Conservation (phyloP, 352 stramenopile genomes). For the Phytophthora ohioensis region DNA sequence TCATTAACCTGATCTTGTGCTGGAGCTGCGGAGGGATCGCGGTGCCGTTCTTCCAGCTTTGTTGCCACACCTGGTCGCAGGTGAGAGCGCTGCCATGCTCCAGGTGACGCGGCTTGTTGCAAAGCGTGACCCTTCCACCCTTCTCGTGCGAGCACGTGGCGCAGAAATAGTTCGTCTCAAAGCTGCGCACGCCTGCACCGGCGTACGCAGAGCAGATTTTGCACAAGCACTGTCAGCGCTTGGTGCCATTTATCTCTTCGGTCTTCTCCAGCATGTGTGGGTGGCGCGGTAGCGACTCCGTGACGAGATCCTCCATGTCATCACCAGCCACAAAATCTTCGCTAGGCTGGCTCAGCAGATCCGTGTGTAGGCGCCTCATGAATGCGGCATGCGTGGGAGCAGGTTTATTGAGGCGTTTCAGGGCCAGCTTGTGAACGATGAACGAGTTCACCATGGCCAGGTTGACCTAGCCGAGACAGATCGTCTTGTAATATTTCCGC, state of each 20-base stretch:
- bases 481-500: background rate
- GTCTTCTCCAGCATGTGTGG: background rate
- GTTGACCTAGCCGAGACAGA: background rate
- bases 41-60: background rate
- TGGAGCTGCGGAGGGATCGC: background rate
- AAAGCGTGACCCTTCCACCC: background rate
- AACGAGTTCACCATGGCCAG: background rate
- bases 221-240: background rate
- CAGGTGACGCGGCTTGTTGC: background rate
- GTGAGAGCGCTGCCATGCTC: background rate
- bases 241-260: background rate
- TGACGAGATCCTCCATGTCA: background rate
- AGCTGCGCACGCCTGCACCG: no score
- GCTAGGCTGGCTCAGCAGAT: background rate
- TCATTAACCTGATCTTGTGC: background rate
- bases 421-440: background rate
- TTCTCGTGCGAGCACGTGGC: background rate
- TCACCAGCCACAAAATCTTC: background rate
- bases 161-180: constrained; percentile 7
- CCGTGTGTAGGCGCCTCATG: background rate
- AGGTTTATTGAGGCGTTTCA: background rate
- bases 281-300: background rate
- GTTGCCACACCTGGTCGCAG: background rate
- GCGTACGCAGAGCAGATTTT: background rate
- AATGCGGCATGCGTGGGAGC: background rate